Evolutionary conservation across 768 basidiomycete species (phyloP), one percentile per base, ranked within the genome.

Genomic region (Podaxis mareebaensis): DNA sequence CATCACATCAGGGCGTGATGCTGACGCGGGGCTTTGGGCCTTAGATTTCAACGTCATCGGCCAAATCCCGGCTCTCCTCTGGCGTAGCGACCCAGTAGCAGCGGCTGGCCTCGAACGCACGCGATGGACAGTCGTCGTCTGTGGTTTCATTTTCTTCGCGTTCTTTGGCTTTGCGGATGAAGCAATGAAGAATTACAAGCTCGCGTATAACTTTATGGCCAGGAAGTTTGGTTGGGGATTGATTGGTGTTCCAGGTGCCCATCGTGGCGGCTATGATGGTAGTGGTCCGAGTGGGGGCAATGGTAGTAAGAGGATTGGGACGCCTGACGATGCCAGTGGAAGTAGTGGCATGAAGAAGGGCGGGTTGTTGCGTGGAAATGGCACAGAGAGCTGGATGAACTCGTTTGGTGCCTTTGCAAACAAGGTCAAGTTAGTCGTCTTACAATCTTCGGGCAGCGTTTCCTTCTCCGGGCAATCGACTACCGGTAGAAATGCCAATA

Each of bases 111-210:
- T 82, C 39, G 78, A 80, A 67, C 64, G 75, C 58, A 69, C 66
- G 5, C 78, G 83, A 26, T 84, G 81, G 81, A 59, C 77, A 11
- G 60, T 72, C 24, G 73, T 82, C 15, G 60, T 75, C 10, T 81
- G 77, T 64, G 81, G 77, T 2, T 67, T 86, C 11, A 28, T 81
- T 6, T 85, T 87, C 73, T 87, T 88, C 67, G 67, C 74, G 11
- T 84, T 87, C 78, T 87, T 88, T 67, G 85, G 85, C 2, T 79
- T 86, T 56, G 81, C 80, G 8, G 78, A 80, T 42, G 85, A 86
- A 67, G 83, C 83, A 2, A 75, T 75, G 63, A 77, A 71, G 57
- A 75, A 81, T 60, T 87, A 85, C 68, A 70, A 63, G 20, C 63
- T 65, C 20, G 70, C 71, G 4, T 68, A 71, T 26, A 62, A 59